Conservation (phyloP, 2,329 filamentous ascomycete genomes). For the Ophiostoma himal-ulmi region DNA sequence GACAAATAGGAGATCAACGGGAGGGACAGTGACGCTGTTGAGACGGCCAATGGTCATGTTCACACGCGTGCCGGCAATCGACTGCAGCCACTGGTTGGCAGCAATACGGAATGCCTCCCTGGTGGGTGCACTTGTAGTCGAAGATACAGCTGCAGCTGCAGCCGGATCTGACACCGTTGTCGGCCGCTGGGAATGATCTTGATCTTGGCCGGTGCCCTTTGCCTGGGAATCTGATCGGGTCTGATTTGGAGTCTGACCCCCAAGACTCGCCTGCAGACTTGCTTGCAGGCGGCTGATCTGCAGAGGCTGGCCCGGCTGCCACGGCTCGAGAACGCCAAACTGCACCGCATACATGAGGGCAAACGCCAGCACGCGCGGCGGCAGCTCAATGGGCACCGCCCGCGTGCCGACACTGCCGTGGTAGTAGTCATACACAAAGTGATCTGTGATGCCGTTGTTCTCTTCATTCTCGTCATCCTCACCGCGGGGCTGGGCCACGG, state of each 20-base stretch:
- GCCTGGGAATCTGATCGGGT: not conserved
- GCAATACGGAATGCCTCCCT: not conserved
- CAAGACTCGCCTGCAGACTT: not conserved
- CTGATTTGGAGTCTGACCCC: not conserved
- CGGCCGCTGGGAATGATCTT: not conserved
- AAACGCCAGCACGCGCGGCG: slow-evolving; percentile 23
- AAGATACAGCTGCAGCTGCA: not conserved
- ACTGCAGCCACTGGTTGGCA: slow-evolving; percentile 19
- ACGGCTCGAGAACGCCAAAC: slow-evolving; percentile 18
- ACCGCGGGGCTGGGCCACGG: not conserved
- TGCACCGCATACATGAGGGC: slow-evolving; percentile 21
- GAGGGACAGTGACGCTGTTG: not conserved
- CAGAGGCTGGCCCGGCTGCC: not conserved
- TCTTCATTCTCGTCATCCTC: not conserved
- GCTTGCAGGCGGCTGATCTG: not conserved
- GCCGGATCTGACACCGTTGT: not conserved
- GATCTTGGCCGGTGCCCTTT: not conserved
- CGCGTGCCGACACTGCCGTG: slow-evolving; percentile 2
- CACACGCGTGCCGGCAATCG: slow-evolving; percentile 16
- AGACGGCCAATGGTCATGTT: slow-evolving; percentile 14
- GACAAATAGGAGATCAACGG: slow-evolving; percentile 20
- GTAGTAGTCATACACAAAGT: slow-evolving; percentile 14
- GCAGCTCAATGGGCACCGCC: slow-evolving; percentile 19
- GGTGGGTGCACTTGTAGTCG: not conserved
- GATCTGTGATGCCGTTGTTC: not conserved